Base-by-base conservation (phyloP, 2,329 filamentous ascomycete genomes). In the Hymenoscyphus linearis region DNA sequence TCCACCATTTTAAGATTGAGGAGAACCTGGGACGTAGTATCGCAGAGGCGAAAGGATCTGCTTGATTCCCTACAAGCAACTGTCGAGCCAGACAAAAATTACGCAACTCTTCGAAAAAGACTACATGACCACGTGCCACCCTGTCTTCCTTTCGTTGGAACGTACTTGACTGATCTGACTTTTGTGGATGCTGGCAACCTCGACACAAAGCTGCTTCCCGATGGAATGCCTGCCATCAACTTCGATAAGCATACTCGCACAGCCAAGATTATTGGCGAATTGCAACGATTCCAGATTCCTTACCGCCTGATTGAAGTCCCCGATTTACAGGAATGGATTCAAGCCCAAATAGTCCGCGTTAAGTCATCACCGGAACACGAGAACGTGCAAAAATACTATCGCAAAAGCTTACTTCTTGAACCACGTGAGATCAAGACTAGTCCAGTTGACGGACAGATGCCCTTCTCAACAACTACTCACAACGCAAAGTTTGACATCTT, bases 191-290 rank as follows among this genome's bases (percentile, higher is more conserved):
- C 93, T 66, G 95, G 95, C 64, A 98, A 98, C 74, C 89, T 90
- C 36, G 85, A 91, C 4, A 93, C 88, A 2, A 91, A 93, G 70
- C 88, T 88, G 69, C 83, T 96, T 22, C 84, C 85, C 0, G 84
- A 89, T n/a, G 83, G 85, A 27, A 82, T 91, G 69, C 85, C 86
- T 0, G 90, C 98, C 35, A 91, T 99, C 80, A 99, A 99, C 76
- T 98, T 97, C 70, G 93, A 98, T 80, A 98, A 98, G 77, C 92
- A 98, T 74, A 89, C 87, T 69, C 91, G 92, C 68, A 98, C 93
- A 2, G 93, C 93, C 53, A 95, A 93, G 76, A 96, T 98, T 72
- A 96, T 99, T 69, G 90, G 91, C 65, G 93, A 98, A 69, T 83
- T 99, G 7, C 95, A 99, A 74, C 88, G 93, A 18, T 98, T 98